phyloP scores from a whole-genome alignment of 805 yeast species.

The Nakazawaea pomicola region DNA sequence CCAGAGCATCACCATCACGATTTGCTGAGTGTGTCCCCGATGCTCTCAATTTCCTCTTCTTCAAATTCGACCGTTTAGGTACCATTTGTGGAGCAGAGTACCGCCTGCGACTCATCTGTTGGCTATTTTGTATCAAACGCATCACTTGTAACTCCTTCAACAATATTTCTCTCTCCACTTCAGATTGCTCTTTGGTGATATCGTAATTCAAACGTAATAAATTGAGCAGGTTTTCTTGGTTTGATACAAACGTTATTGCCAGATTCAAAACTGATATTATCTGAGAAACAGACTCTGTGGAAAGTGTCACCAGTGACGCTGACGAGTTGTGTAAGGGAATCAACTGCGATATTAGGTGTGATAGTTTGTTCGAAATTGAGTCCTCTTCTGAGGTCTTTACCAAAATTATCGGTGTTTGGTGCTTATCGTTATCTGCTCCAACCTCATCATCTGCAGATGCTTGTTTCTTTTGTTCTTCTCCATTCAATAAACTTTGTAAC shows the following conservation, averaged over 20 bases:
- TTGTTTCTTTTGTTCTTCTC: neutral
- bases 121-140: conserved; percentile 1
- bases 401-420: no score
- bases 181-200: conserved; percentile 7
- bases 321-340: conserved; percentile 5
- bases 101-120: no score
- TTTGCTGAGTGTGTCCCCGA: no score
- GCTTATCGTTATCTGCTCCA: no score
- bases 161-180: conserved; percentile 9
- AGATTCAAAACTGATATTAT: conserved; percentile 4
- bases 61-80: neutral
- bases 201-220: conserved; percentile 5
- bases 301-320: neutral
- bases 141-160: conserved; percentile 6
- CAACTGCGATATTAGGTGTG: conserved; percentile 4
- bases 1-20: no score
- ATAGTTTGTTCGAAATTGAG: neutral
- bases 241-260: conserved; percentile 4
- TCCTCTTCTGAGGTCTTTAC: neutral
- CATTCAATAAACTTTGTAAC: conserved; percentile 6
- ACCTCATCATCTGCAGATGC: no score
- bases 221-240: conserved; percentile 10
- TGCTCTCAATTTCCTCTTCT: conserved; percentile 1
- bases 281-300: conserved; percentile 3
- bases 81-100: no score